Evolutionary conservation across 805 yeast genomes (phyloP), one percentile per base, ranked within the genome.

Genomic region (Isabelozyma pseudorhagii): DNA sequence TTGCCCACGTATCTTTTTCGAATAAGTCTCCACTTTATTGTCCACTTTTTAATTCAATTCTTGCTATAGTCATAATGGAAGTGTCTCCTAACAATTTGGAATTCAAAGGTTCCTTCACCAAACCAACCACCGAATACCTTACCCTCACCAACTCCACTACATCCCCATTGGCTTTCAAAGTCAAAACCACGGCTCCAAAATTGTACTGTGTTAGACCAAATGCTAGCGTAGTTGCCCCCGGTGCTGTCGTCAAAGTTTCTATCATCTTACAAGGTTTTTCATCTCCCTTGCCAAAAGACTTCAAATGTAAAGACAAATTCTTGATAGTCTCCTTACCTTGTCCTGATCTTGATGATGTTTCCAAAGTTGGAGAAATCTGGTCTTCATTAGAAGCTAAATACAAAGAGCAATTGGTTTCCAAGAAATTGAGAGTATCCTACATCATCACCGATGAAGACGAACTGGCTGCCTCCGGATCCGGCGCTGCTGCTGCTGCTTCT

Each of bases 161-260:
- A 48, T 72, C 83, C 31, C 77, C 84, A 42, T 71, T 82, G 60
- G 97, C 97, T 29, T 94, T 90, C 79, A 94, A 94, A 75, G 97
- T 94, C 64, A 94, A 93, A 74, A 93, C 99, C 43, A 94, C 99
- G 6, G 97, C 98, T 8, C 99, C 99, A 53, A 92, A 89, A 69
- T 77, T 89, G 69, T 86, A 92, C 77, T 89, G 97, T 69, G 98
- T 94, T 46, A 86, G 97, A 72, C 99, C 99, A 54, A 94, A 92
- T 68, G 93, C 97, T 51, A 83, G 94, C 13, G 68, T 86, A 36
- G 76, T 94, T 50, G 77, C 75, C 28, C 92, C 98, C 11, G 94
- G 96, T 36, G 80, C 81, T 55, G 67, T 84, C 21, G 70, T 84
- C 47, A 82, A 87, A 48, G 88, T 94, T 47, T 81, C 92, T 44